These are phyloP conservation scores for Wallacemonas sp. DNA, from an alignment of 208 protist genomes.

Conservation along the genomic window DNA sequence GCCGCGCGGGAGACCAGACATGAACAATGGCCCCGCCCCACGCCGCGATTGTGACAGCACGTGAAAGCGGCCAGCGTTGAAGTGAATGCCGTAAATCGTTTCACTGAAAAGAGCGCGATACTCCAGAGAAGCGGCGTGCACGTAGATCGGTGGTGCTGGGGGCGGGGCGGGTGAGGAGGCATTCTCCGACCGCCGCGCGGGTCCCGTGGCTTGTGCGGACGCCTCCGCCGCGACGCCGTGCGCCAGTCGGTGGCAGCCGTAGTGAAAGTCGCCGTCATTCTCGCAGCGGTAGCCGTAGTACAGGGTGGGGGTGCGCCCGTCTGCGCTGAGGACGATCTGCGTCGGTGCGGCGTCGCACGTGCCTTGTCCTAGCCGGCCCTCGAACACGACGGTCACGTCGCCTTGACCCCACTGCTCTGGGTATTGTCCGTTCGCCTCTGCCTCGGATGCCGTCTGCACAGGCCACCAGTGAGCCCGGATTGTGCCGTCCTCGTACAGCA, in stretches of 20 bases:
- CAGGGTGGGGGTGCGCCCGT: conserved; percentile 26
- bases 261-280: conserved; percentile 17
- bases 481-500: conserved; percentile 50
- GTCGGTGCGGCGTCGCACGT: not conserved
- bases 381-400: not conserved
- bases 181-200: no score
- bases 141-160: not conserved
- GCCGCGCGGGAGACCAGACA: conserved; percentile 44
- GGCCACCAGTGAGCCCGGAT: conserved; percentile 20
- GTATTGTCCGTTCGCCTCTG: not conserved
- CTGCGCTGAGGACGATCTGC: conserved; percentile 19
- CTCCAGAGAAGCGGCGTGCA: conserved; percentile 6
- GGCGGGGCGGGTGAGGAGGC: no score
- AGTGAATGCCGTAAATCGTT: conserved; percentile 42
- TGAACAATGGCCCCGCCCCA: conserved; percentile 47
- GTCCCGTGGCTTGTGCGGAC: no score
- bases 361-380: not conserved
- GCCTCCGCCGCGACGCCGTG: no score
- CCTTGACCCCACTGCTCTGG: not conserved
- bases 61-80: conserved; percentile 44
- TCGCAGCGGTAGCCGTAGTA: conserved; percentile 25
- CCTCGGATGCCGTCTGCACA: not conserved
- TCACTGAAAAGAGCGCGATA: conserved; percentile 22
- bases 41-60: conserved; percentile 50
- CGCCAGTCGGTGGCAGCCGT: conserved; percentile 28